Conservation (phyloP, 306 rosid species). For the Canavalia gladiata region DNA sequence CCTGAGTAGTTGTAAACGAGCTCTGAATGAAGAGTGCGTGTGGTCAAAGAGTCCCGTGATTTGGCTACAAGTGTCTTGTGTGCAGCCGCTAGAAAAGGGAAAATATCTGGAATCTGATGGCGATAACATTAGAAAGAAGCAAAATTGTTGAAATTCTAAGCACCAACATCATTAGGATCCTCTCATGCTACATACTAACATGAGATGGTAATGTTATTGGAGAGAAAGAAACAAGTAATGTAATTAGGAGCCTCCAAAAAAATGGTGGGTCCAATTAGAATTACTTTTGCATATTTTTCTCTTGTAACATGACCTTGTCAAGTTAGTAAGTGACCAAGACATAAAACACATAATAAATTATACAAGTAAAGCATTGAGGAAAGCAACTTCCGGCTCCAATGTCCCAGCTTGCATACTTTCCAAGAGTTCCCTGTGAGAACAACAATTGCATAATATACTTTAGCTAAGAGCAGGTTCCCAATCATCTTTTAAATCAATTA, state of each 20-base stretch:
- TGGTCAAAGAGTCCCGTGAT: conserved; percentile 79
- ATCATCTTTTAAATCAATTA: background rate
- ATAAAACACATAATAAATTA: conserved; percentile 27
- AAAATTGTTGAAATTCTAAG: conserved; percentile 35
- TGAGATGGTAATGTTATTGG: background rate
- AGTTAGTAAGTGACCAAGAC: conserved; percentile 7
- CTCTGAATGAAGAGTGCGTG: conserved; percentile 94
- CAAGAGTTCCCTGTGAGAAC: conserved; percentile 77
- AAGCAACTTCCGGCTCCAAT: conserved; percentile 86
- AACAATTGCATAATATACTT: conserved; percentile 42
- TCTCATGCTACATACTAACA: conserved; percentile 7
- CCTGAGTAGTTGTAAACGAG: conserved; percentile 92
- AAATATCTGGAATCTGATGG: conserved; percentile 86
- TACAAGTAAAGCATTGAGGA: conserved; percentile 90
- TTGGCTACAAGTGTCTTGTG: conserved; percentile 79
- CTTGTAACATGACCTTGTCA: conserved; percentile 27
- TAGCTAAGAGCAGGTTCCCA: conserved; percentile 33
- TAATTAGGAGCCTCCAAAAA: background rate
- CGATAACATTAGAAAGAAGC: conserved; percentile 46
- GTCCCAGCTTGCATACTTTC: conserved; percentile 84
- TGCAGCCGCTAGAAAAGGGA: conserved; percentile 84
- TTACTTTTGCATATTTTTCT: conserved; percentile 7
- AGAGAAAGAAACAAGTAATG: conserved; percentile 19
- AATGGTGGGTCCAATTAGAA: background rate
- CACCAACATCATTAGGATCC: conserved; percentile 19